These are phyloP conservation scores for Diplogelasinospora grovesii DNA, from an alignment of 495 filamentous ascomycete species.

Conservation along the genomic window DNA sequence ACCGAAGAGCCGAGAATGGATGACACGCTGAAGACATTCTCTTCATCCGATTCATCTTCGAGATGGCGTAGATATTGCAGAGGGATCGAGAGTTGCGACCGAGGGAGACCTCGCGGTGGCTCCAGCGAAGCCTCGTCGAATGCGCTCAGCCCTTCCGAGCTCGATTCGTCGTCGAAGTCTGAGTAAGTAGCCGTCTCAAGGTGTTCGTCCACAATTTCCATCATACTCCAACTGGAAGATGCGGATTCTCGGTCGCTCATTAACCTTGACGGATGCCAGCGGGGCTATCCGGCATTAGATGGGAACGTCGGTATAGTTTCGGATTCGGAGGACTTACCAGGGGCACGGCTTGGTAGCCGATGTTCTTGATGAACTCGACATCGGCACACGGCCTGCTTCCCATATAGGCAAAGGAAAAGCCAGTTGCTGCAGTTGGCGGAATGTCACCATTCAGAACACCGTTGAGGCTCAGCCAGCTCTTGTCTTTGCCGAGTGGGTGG, in stretches of 20 bases:
- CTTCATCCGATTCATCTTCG: too few relatives aligned
- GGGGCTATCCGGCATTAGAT: slow-evolving; percentile 1
- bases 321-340: slow-evolving; percentile 20
- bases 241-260: too few relatives aligned
- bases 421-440: slow-evolving; percentile 31
- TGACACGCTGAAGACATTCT: too few relatives aligned
- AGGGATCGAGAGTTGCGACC: too few relatives aligned
- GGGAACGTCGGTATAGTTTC: not conserved
- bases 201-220: not conserved
- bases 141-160: too few relatives aligned
- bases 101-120: too few relatives aligned
- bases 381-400: slow-evolving; percentile 25
- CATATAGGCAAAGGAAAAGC: slow-evolving; percentile 34
- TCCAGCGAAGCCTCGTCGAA: not conserved
- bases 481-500: slow-evolving; percentile 34
- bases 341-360: slow-evolving; percentile 31
- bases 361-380: slow-evolving; percentile 22
- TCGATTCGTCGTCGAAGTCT: too few relatives aligned
- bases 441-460: slow-evolving; percentile 40
- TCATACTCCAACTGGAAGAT: not conserved
- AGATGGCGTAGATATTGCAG: too few relatives aligned
- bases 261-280: not conserved
- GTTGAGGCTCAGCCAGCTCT: slow-evolving; percentile 44
- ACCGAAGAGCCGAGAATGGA: too few relatives aligned
- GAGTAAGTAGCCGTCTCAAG: too few relatives aligned